Base-by-base conservation (phyloP, 331 rosid species). In the Acacia pycnantha region DNA sequence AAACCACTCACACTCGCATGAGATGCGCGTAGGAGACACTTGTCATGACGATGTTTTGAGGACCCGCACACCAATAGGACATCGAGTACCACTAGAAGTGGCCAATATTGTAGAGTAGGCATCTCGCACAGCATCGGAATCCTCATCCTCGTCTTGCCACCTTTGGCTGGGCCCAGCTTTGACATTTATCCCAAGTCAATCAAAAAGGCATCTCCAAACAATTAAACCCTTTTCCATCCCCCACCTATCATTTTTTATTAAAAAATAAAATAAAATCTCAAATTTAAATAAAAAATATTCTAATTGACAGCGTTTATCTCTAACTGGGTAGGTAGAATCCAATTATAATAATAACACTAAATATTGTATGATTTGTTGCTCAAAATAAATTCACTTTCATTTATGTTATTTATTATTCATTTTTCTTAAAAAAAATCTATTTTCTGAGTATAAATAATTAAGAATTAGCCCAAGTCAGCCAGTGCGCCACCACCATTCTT, bases 131-230 rank as follows among this genome's bases (percentile, higher is more conserved):
- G 72, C 65, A 79, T 64, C 22, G 19, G 71, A 71, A 71, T 74
- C 82, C 64, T 56, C 46, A 37, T 58, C 70, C 69, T 76, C n/a
- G 11, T 48, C 6, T 31, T 44, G 79, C 73, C 85, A 69, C 50
- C 43, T 43, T 77, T 54, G 37, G 41, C 73, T 48, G 47, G 65
- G 79, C 15, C 41, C 87, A 10, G 79, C 84, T 88, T 89, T 90
- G 97, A 92, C 97, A 87, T 85, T 82, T 89, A 6, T 59, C 1
- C 5, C 10, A 66, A 88, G 97, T 92, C 97, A 92, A 92, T 83
- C 79, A 51, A 82, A 85, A 87, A 81, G 86, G 62, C 33, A 68
- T 51, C 7, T 15, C 31, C 65, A 53, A 53, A 58, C 65, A 58
- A 58, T 22, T 58, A 9, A 58, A 10, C 65, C 65, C 31, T 58